Evolutionary conservation across 345 rosid genomes (phyloP).

Genomic region (Abelmoschus esculentus): DNA sequence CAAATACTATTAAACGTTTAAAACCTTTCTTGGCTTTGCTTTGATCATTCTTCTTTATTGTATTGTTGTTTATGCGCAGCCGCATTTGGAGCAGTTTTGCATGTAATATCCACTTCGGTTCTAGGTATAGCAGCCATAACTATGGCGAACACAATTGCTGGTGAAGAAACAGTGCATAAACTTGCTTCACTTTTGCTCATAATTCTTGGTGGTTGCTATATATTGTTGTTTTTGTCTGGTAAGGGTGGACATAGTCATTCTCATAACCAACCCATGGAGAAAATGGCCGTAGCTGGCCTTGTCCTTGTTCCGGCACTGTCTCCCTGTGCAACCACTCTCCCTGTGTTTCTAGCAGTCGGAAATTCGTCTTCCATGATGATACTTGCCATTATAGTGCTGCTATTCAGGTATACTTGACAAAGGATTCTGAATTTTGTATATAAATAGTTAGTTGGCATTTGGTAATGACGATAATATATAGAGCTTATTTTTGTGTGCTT

Average conservation of each 20-base stretch:
- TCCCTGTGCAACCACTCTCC: conserved; percentile 98
- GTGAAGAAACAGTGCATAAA: conserved; percentile 97
- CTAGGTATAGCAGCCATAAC: conserved; percentile 95
- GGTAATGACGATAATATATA: background rate
- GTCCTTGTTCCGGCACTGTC: conserved; percentile 98
- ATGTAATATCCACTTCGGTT: conserved; percentile 87
- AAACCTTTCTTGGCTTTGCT: background rate
- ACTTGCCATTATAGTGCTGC: conserved; percentile 88
- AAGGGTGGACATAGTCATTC: conserved; percentile 93
- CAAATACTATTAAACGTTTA: no score
- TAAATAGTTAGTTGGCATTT: background rate
- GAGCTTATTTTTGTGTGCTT: background rate
- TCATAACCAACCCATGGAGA: conserved; percentile 98
- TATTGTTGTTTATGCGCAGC: conserved; percentile 40
- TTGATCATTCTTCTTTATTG: background rate
- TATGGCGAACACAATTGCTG: conserved; percentile 96
- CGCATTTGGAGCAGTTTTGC: conserved; percentile 95
- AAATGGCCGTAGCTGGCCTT: conserved; percentile 98
- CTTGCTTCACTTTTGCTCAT: conserved; percentile 95
- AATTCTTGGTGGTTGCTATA: conserved; percentile 86
- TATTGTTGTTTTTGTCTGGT: conserved; percentile 76
- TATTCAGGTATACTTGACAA: conserved; percentile 52
- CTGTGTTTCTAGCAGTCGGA: conserved; percentile 96
- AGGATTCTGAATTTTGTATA: background rate
- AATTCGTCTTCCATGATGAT: conserved; percentile 93